A percentile compares a stretch with the other conserved stretches of the same genome.
Conservation (phyloP, 169 alveolate genomes). For the Besnoitia besnoiti region DNA sequence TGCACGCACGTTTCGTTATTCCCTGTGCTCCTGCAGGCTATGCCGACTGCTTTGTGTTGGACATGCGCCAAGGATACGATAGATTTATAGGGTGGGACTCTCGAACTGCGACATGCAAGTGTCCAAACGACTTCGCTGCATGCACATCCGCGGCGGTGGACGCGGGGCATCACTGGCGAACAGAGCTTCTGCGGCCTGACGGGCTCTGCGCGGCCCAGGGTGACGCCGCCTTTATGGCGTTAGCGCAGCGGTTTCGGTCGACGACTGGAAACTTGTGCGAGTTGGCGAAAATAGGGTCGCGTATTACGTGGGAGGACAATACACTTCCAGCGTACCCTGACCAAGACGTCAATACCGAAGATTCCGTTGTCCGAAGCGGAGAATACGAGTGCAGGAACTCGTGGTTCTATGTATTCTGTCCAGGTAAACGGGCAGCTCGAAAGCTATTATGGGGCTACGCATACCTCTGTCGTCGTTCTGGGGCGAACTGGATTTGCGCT, state of each 20-base stretch:
- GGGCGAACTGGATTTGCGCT: no score
- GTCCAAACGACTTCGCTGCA: background rate
- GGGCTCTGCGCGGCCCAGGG: background rate
- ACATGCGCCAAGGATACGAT: background rate
- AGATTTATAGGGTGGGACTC: background rate
- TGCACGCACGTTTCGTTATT: no score
- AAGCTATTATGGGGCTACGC: no score
- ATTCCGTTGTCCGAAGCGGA: background rate
- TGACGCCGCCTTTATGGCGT: background rate
- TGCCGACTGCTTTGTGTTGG: background rate
- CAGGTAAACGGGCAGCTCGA: background rate
- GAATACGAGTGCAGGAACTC: background rate
- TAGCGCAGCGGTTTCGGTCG: background rate
- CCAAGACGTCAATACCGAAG: background rate
- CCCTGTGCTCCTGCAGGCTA: background rate
- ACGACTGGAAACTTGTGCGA: background rate
- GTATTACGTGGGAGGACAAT: background rate
- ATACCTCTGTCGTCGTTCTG: no score
- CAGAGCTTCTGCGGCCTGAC: background rate
- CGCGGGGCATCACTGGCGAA: background rate
- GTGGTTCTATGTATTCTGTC: slow-evolving; percentile 12
- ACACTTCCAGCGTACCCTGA: background rate
- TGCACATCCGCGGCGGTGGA: background rate
- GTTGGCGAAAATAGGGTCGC: background rate
- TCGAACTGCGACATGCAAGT: background rate